Percentiles rank a stretch among this genome's conserved stretches.
Conservation (phyloP, 495 filamentous ascomycete species). For the Neurospora sp. region DNA sequence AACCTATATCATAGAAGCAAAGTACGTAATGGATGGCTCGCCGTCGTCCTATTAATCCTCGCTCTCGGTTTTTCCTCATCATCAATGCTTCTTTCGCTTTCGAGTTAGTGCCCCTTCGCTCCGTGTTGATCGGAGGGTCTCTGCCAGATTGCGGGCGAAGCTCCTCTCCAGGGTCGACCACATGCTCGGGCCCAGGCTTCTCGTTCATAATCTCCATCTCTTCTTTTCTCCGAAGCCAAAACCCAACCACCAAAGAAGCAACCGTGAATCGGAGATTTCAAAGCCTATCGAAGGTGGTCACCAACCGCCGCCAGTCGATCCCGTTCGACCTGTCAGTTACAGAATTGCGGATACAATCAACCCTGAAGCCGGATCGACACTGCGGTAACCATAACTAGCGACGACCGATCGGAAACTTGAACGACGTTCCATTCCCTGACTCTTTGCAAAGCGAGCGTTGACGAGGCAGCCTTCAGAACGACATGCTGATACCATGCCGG, state of each 20-base stretch:
- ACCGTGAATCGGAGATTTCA: neutral
- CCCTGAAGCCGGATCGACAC: neutral
- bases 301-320: neutral
- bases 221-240: neutral
- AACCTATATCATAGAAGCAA: neutral
- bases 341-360: neutral
- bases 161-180: neutral
- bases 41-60: neutral
- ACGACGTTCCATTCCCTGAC: neutral
- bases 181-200: neutral
- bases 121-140: neutral
- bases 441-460: neutral
- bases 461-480: neutral
- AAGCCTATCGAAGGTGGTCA: neutral
- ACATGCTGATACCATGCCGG: neutral
- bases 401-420: neutral
- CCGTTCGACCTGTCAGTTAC: neutral
- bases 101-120: neutral
- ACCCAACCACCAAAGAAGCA: neutral
- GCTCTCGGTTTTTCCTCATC: neutral
- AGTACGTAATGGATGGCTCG: neutral
- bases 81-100: neutral
- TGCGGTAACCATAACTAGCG: neutral
- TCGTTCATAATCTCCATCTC: neutral
- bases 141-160: neutral